A percentile compares a stretch with the other conserved stretches of the same genome.
Evolutionary conservation across 2,329 filamentous ascomycete genomes (phyloP).

Genomic region (Calonectria naviculata): DNA sequence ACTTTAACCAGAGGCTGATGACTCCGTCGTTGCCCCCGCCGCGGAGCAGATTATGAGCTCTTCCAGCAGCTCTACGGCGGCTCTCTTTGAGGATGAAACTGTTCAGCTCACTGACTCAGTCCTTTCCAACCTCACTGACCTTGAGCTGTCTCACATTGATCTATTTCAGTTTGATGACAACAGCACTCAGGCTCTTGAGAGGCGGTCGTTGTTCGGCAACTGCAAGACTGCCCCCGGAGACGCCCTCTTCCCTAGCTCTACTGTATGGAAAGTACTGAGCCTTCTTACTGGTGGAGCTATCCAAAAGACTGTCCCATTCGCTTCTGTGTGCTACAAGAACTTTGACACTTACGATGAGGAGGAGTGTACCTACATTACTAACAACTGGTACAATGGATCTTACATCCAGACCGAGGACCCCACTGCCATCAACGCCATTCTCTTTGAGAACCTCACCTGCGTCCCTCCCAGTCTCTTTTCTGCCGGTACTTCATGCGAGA

Average conservation of each 20-base stretch:
- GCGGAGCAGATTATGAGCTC: constrained; percentile 23
- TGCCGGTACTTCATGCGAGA: constrained; percentile 44
- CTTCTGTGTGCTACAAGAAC: constrained; percentile 44
- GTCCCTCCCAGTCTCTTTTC: constrained; percentile 42
- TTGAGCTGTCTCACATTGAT: constrained; percentile 43
- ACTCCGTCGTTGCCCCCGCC: constrained; percentile 37
- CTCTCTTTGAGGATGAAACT: constrained; percentile 36
- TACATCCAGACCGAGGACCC: constrained; percentile 45
- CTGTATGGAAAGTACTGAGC: constrained; percentile 46
- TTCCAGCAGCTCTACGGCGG: constrained; percentile 16
- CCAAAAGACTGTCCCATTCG: constrained; percentile 46
- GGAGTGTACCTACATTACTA: constrained; percentile 21
- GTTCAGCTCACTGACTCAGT: constrained; percentile 48
- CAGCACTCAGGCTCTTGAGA: neutral
- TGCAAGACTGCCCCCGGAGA: constrained; percentile 47
- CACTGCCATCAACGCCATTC: constrained; percentile 52
- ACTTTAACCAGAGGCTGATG: constrained; percentile 21
- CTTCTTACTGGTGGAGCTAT: constrained; percentile 45
- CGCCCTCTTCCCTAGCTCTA: constrained; percentile 37
- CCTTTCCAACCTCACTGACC: constrained; percentile 44
- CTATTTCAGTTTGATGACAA: constrained; percentile 47
- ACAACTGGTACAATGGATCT: constrained; percentile 32
- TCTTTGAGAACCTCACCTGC: constrained; percentile 52
- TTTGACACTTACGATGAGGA: constrained; percentile 22
- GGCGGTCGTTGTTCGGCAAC: constrained; percentile 20